Percentiles rank a stretch among this genome's conserved stretches.
phyloP scores from a whole-genome alignment of 179 eudicot genomes.

The Silene noctiflora region DNA sequence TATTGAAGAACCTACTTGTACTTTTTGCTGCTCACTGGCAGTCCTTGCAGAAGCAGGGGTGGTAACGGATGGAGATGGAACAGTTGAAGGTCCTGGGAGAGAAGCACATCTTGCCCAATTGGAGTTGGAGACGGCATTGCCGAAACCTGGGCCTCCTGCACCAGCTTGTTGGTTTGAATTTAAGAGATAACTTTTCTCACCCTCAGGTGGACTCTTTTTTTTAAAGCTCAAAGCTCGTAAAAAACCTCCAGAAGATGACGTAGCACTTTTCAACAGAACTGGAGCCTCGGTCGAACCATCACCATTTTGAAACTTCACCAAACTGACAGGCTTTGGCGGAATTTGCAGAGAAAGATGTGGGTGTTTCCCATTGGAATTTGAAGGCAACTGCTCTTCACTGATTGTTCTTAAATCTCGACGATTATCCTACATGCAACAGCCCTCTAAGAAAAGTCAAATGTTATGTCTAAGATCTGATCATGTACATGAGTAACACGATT shows the following conservation, averaged over 20 bases:
- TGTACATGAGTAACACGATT: neutral
- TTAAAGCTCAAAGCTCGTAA: constrained; percentile 75
- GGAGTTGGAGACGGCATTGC: constrained; percentile 32
- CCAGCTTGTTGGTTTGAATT: constrained; percentile 38
- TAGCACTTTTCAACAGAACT: constrained; percentile 29
- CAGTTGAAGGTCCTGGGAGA: constrained; percentile 72
- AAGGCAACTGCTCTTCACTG: constrained; percentile 30
- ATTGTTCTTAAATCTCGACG: constrained; percentile 22
- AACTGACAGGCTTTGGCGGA: constrained; percentile 52
- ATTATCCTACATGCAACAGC: constrained; percentile 40
- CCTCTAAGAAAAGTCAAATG: constrained; percentile 9
- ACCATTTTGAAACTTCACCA: constrained; percentile 45
- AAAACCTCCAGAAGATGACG: constrained; percentile 54
- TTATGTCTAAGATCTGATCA: neutral
- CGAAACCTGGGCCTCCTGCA: constrained; percentile 47
- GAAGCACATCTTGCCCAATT: constrained; percentile 68
- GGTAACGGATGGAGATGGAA: constrained; percentile 51
- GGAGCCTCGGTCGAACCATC: constrained; percentile 47
- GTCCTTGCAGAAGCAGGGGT: constrained; percentile 69
- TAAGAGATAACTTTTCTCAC: constrained; percentile 67
- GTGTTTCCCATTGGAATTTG: constrained; percentile 40
- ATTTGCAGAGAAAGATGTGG: constrained; percentile 68
- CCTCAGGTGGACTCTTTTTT: constrained; percentile 43
- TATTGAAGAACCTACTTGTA: constrained; percentile 38
- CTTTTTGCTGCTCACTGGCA: constrained; percentile 43